phyloP scores from a whole-genome alignment of 2,329 filamentous ascomycete species.

The Teratosphaeria viscida region DNA sequence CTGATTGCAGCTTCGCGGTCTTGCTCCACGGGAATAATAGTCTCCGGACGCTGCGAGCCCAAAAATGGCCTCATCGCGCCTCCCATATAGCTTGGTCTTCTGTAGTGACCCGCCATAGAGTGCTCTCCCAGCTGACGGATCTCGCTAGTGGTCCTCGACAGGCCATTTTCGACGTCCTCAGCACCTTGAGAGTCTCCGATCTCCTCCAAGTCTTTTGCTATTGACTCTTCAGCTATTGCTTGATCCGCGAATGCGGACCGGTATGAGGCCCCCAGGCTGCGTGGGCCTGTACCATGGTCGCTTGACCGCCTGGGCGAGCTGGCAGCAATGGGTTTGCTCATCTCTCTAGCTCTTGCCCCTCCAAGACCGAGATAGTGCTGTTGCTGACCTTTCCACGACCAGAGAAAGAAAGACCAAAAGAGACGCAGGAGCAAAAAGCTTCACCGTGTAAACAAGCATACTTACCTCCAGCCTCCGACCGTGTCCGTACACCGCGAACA shows the following conservation, averaged over 20 bases:
- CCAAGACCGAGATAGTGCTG: not conserved
- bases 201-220: conserved; percentile 21
- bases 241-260: conserved; percentile 11
- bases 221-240: conserved; percentile 22
- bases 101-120: conserved; percentile 57
- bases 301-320: conserved; percentile 1
- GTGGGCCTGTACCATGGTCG: conserved; percentile 2
- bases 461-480: not conserved
- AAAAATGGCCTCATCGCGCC: conserved; percentile 62
- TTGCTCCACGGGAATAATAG: conserved; percentile 29
- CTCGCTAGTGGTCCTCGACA: conserved; percentile 3
- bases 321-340: conserved; percentile 9
- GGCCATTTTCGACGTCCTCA: conserved; percentile 10
- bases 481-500: not conserved
- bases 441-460: not conserved
- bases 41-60: conserved; percentile 44
- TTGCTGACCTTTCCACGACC: not conserved
- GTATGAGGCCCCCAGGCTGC: conserved; percentile 21
- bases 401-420: not conserved
- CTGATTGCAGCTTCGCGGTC: conserved; percentile 45
- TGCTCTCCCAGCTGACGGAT: conserved; percentile 17
- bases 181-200: conserved; percentile 5
- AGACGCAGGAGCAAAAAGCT: not conserved
- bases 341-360: not conserved
- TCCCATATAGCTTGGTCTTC: conserved; percentile 65